Evolutionary conservation across 2,329 filamentous ascomycete species (phyloP).

Genomic region (Pyricularia sp.): DNA sequence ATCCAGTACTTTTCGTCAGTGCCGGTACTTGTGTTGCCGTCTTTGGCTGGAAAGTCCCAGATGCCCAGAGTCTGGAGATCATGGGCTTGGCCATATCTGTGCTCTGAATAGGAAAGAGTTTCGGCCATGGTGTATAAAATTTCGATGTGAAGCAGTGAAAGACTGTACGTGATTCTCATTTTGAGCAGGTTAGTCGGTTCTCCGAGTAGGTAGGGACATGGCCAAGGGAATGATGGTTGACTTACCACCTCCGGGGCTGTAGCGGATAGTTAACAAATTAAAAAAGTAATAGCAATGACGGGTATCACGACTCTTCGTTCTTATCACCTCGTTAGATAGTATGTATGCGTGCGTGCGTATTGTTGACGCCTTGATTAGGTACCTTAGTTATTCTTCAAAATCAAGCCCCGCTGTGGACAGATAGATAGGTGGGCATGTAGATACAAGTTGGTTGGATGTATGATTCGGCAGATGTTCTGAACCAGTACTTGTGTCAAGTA

Average conservation of each 20-base stretch:
- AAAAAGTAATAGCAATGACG: background rate
- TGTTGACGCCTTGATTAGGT: no score
- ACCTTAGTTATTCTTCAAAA: background rate
- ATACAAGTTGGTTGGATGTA: background rate
- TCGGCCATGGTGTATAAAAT: background rate
- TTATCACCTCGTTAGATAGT: background rate
- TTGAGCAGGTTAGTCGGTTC: background rate
- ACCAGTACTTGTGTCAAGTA: background rate
- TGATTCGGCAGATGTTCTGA: background rate
- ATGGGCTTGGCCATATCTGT: constrained; percentile 25
- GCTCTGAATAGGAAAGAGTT: constrained; percentile 17
- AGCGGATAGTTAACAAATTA: background rate
- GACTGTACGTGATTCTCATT: background rate
- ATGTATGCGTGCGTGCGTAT: background rate
- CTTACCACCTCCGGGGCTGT: background rate
- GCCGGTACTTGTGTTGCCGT: constrained; percentile 6
- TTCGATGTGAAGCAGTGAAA: background rate
- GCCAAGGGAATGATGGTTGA: background rate
- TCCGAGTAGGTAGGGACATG: background rate
- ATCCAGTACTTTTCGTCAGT: constrained; percentile 21
- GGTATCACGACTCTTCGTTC: background rate
- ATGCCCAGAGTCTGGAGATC: constrained; percentile 35
- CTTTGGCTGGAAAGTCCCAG: constrained; percentile 24
- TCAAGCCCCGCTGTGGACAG: background rate
- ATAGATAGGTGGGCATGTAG: background rate